Evolutionary conservation across 2,329 filamentous ascomycete species (phyloP).

Genomic region (Microcera coccophila): DNA sequence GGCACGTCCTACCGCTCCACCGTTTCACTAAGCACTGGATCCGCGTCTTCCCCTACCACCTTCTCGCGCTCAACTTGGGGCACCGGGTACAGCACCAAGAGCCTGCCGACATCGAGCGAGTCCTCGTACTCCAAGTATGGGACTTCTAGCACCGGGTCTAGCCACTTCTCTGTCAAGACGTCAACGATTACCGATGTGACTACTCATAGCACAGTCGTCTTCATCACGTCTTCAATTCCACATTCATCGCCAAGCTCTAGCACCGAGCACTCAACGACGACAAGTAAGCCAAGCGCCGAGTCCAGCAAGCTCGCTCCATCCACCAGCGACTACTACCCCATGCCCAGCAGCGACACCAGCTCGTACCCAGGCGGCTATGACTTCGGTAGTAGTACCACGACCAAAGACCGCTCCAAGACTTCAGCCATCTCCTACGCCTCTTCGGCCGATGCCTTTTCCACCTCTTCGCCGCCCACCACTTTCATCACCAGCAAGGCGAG

Average conservation of each 20-base stretch:
- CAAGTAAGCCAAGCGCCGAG: not conserved
- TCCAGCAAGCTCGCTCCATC: not conserved
- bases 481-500: slow-evolving; percentile 23
- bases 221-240: not conserved
- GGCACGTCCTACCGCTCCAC: not conserved
- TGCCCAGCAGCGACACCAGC: not conserved
- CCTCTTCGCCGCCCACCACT: slow-evolving; percentile 19
- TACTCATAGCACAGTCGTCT: not conserved
- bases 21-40: not conserved
- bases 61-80: slow-evolving; percentile 2
- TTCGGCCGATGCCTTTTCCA: slow-evolving; percentile 8
- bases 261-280: not conserved
- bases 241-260: not conserved
- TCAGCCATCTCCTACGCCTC: slow-evolving; percentile 11
- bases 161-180: not conserved
- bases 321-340: not conserved
- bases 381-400: not conserved
- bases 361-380: slow-evolving; percentile 4
- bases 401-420: slow-evolving; percentile 1
- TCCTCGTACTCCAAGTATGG: not conserved
- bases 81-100: not conserved
- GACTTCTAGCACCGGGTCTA: not conserved
- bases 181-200: not conserved
- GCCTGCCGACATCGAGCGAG: not conserved
- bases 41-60: not conserved